phyloP scores from a whole-genome alignment of 352 stramenopile genomes.

The Globisporangium carolinianum region DNA sequence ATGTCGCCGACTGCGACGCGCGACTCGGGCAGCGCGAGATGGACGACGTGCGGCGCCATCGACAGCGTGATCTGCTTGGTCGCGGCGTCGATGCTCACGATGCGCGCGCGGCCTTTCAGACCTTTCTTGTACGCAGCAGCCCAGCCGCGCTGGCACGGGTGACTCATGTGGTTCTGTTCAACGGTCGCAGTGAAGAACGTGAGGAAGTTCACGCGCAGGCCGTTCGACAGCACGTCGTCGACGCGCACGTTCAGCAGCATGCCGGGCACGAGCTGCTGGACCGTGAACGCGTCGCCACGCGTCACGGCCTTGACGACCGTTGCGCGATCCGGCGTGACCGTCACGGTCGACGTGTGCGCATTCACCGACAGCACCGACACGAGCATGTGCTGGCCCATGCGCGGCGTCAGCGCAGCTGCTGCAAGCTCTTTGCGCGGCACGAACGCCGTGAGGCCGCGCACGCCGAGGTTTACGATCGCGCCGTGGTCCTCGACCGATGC shows the following conservation, averaged over 20 bases:
- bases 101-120: slow-evolving; percentile 79
- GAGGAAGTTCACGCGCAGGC: slow-evolving; percentile 84
- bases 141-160: slow-evolving; percentile 71
- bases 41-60: slow-evolving; percentile 85
- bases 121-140: slow-evolving; percentile 70
- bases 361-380: slow-evolving; percentile 70
- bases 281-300: slow-evolving; percentile 74
- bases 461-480: slow-evolving; percentile 88
- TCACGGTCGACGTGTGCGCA: slow-evolving; percentile 65
- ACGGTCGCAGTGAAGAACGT: slow-evolving; percentile 85
- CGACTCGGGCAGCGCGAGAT: slow-evolving; percentile 57
- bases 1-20: slow-evolving; percentile 62
- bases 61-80: slow-evolving; percentile 77
- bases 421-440: slow-evolving; percentile 72
- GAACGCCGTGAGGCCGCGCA: slow-evolving; percentile 72
- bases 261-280: slow-evolving; percentile 87
- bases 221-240: slow-evolving; percentile 84
- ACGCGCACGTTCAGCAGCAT: slow-evolving; percentile 92
- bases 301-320: slow-evolving; percentile 75
- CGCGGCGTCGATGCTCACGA: slow-evolving; percentile 70
- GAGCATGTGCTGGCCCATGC: slow-evolving; percentile 62
- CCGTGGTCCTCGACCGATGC: slow-evolving; percentile 92
- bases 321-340: slow-evolving; percentile 53
- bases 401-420: slow-evolving; percentile 15
- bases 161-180: slow-evolving; percentile 88